phyloP scores from a whole-genome alignment of 1,284 basidiomycete genomes.

The Ganoderma sinense region DNA sequence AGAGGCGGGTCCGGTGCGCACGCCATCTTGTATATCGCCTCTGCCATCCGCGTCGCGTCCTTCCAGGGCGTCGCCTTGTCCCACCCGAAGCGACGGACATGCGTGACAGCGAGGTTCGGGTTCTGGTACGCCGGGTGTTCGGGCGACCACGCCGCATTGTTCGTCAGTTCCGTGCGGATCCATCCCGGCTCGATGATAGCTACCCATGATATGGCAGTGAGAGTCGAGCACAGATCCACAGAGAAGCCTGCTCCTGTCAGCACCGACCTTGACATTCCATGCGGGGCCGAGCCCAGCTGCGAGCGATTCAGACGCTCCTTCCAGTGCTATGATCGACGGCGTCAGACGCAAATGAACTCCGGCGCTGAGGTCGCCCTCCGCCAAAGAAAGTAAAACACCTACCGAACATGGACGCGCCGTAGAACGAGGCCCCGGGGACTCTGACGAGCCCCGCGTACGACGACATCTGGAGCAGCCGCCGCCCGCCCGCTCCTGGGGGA shows the following conservation, averaged over 20 bases:
- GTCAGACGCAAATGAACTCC: background rate
- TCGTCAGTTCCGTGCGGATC: constrained; percentile 6
- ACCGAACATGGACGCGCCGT: constrained; percentile 41
- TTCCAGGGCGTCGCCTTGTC: background rate
- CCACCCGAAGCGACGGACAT: constrained; percentile 1
- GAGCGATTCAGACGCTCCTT: constrained; percentile 42
- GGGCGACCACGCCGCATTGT: constrained; percentile 7
- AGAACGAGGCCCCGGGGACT: constrained; percentile 37
- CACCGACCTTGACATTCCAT: constrained; percentile 49
- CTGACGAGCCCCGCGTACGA: constrained; percentile 39
- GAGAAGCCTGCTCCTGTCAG: background rate
- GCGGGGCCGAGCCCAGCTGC: constrained; percentile 42
- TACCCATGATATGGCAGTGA: constrained; percentile 7
- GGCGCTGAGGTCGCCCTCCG: background rate
- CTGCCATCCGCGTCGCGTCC: constrained; percentile 13
- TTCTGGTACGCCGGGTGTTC: constrained; percentile 24
- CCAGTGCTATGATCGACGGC: constrained; percentile 20
- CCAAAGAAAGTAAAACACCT: background rate
- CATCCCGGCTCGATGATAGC: constrained; percentile 22
- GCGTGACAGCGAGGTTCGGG: constrained; percentile 12
- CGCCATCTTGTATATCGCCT: constrained; percentile 21
- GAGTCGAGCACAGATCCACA: background rate
- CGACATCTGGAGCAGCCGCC: constrained; percentile 40
- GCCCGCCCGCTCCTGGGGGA: constrained; percentile 39
- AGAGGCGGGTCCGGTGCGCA: constrained; percentile 15